Evolutionary conservation across 176 grass and related monocot species (phyloP).

Genomic region (Guadua angustifolia): DNA sequence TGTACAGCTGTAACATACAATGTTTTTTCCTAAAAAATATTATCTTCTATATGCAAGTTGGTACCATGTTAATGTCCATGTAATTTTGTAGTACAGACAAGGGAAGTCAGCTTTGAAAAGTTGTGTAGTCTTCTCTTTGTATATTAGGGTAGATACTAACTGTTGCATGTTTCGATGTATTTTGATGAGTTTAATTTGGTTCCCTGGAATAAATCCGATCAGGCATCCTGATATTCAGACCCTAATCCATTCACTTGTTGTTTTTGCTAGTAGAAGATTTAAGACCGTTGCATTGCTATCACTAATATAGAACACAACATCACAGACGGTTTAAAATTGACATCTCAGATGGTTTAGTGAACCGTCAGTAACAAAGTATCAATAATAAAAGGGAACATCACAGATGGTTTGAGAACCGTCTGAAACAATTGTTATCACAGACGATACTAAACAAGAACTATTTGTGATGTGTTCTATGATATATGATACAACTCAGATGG

Average conservation of each 20-base stretch:
- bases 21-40: neutral
- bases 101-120: neutral
- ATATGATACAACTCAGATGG: too few relatives aligned
- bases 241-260: neutral
- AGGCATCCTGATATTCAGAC: neutral
- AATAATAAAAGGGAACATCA: too few relatives aligned
- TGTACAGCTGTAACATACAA: neutral
- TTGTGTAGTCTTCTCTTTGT: neutral
- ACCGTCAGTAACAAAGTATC: too few relatives aligned
- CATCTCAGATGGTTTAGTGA: too few relatives aligned
- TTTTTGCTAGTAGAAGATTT: neutral
- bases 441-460: too few relatives aligned
- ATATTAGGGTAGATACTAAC: conserved; percentile 8
- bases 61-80: neutral
- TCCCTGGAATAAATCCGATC: neutral
- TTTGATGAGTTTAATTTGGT: too few relatives aligned
- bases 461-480: too few relatives aligned
- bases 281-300: neutral
- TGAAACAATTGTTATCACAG: too few relatives aligned
- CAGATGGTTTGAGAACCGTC: too few relatives aligned
- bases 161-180: conserved; percentile 1
- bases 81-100: neutral
- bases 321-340: too few relatives aligned
- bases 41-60: neutral
- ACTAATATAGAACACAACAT: neutral